These are phyloP conservation scores for Phylloporus sp. DNA, from an alignment of 768 basidiomycete genomes.

Conservation along the genomic window DNA sequence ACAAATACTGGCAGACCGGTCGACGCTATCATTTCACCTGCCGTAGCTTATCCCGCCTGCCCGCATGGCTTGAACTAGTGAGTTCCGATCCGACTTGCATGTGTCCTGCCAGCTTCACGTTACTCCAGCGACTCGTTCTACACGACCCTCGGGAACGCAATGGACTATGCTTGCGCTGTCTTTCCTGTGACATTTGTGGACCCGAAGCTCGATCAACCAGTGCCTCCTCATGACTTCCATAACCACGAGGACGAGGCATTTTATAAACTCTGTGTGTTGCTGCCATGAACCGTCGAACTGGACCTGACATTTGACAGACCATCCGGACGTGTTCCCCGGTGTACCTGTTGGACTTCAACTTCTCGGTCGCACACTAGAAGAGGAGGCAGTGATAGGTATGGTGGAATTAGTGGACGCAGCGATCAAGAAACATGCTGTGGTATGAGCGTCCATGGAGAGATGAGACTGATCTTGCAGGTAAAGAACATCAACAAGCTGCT, in stretches of 20 bases:
- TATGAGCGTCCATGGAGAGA: background rate
- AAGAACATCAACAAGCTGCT: too few relatives aligned
- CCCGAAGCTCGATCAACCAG: conserved; percentile 34
- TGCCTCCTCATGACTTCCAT: conserved; percentile 36
- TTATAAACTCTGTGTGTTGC: conserved; percentile 41
- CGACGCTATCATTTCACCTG: conserved; percentile 48
- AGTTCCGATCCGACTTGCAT: conserved; percentile 10
- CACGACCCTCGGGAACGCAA: conserved; percentile 42
- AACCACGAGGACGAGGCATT: conserved; percentile 40
- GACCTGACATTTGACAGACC: conserved; percentile 27
- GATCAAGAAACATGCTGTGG: conserved; percentile 20
- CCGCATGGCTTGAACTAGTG: conserved; percentile 43
- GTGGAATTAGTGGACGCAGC: conserved; percentile 40
- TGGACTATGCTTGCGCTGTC: conserved; percentile 40
- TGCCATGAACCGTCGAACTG: background rate
- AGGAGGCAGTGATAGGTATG: conserved; percentile 49
- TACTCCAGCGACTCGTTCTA: conserved; percentile 37
- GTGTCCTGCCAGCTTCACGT: conserved; percentile 12
- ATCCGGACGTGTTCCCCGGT: conserved; percentile 41
- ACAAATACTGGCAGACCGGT: conserved; percentile 49
- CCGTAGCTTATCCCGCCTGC: conserved; percentile 37
- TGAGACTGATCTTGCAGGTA: background rate
- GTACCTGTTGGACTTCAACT: conserved; percentile 48
- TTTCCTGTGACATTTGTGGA: conserved; percentile 50
- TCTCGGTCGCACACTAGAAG: conserved; percentile 43